phyloP scores from a whole-genome alignment of 2,329 filamentous ascomycete genomes.

The Fusarium pseudocircinatum region DNA sequence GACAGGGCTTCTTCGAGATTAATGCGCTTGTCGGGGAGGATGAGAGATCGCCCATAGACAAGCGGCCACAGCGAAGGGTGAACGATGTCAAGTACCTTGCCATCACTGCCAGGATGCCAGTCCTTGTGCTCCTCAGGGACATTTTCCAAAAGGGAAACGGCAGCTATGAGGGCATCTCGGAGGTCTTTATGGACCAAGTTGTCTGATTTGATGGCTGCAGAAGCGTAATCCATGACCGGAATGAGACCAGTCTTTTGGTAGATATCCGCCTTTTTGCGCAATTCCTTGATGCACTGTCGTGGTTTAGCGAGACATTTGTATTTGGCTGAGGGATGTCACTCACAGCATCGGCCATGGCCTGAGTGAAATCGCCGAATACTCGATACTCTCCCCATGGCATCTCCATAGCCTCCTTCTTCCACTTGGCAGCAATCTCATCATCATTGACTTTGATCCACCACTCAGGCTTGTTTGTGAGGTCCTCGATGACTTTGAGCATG shows the following conservation, averaged over 20 bases:
- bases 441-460: conserved; percentile 49
- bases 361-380: conserved; percentile 42
- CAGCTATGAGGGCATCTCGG: conserved; percentile 51
- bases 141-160: conserved; percentile 59
- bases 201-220: conserved; percentile 50
- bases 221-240: conserved; percentile 47
- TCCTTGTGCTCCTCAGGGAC: conserved; percentile 56
- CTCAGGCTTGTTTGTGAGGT: conserved; percentile 48
- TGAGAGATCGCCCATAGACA: conserved; percentile 41
- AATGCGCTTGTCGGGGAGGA: conserved; percentile 47
- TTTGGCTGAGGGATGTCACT: conserved; percentile 1
- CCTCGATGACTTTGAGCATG: conserved; percentile 47
- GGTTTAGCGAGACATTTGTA: not conserved
- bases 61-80: conserved; percentile 41
- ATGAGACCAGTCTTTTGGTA: conserved; percentile 48
- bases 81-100: conserved; percentile 33
- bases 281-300: conserved; percentile 46
- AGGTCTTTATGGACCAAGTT: conserved; percentile 40
- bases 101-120: conserved; percentile 35
- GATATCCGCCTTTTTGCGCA: conserved; percentile 46
- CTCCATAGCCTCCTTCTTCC: conserved; percentile 44
- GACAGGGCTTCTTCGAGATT: conserved; percentile 52
- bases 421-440: conserved; percentile 39
- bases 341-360: conserved; percentile 46
- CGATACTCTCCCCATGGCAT: conserved; percentile 44